phyloP scores from a whole-genome alignment of 257 asterid genomes.

The Dorcoceras hygrometricum region DNA sequence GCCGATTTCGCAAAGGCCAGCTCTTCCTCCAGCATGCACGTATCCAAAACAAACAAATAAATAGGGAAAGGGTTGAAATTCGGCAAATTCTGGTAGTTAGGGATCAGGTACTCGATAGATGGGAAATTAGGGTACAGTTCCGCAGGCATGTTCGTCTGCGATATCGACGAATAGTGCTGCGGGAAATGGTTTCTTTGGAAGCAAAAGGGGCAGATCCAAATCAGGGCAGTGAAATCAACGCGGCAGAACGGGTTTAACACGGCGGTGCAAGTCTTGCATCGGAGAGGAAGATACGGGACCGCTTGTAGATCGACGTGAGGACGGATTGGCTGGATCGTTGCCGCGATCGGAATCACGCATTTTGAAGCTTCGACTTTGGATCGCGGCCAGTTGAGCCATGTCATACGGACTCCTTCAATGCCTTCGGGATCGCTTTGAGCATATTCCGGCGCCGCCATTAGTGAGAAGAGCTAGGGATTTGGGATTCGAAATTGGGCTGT shows the following conservation, averaged over 20 bases:
- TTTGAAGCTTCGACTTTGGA: conserved; percentile 91
- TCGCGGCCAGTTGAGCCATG: conserved; percentile 90
- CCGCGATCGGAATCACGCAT: conserved; percentile 98
- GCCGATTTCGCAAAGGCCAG: conserved; percentile 78
- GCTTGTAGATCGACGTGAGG: conserved; percentile 69
- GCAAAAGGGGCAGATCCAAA: conserved; percentile 99
- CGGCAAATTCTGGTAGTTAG: conserved; percentile 53
- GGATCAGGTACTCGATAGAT: conserved; percentile 58
- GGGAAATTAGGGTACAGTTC: conserved; percentile 84
- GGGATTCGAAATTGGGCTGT: conserved; percentile 15
- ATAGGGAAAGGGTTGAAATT: conserved; percentile 51
- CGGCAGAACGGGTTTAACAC: conserved; percentile 74
- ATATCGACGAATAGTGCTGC: conserved; percentile 56
- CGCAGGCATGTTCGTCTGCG: conserved; percentile 75
- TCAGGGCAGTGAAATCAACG: conserved; percentile 76
- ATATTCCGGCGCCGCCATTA: conserved; percentile 76
- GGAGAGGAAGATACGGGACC: conserved; percentile 72
- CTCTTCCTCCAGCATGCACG: conserved; percentile 95
- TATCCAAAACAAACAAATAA: conserved; percentile 81
- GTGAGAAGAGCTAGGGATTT: conserved; percentile 23
- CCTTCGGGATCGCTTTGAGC: conserved; percentile 87
- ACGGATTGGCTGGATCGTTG: conserved; percentile 86
- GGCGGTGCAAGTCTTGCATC: conserved; percentile 87
- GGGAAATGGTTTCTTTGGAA: conserved; percentile 84
- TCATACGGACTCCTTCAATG: conserved; percentile 89